A percentile compares a stretch with the other conserved stretches of the same genome.
phyloP scores from a whole-genome alignment of 2,329 filamentous ascomycete species.

The Alternaria panax region DNA sequence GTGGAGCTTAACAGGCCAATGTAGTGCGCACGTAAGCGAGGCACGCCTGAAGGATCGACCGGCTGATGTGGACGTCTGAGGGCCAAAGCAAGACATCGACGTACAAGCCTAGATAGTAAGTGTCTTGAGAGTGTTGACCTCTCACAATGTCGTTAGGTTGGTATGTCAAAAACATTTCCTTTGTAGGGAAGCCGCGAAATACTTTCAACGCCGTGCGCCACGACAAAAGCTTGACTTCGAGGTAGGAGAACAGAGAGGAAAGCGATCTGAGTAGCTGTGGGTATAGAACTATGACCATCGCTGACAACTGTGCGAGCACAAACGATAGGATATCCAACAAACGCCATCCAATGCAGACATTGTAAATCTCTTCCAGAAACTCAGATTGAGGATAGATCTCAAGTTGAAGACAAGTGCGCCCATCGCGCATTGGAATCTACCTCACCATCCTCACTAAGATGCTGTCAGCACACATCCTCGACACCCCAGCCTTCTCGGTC shows the following conservation, averaged over 20 bases:
- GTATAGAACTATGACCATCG: not conserved
- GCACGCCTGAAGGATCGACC: not conserved
- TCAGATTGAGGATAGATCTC: not conserved
- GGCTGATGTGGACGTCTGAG: not conserved
- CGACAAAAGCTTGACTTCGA: not conserved
- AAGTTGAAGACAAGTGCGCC: constrained; percentile 37
- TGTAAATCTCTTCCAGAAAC: not conserved
- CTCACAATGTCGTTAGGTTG: not conserved
- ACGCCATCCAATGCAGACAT: constrained; percentile 6
- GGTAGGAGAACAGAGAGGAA: not conserved
- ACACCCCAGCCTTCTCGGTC: not conserved
- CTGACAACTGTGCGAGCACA: not conserved
- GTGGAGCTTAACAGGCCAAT: not conserved
- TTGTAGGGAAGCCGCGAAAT: not conserved
- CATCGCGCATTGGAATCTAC: constrained; percentile 35
- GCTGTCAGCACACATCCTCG: constrained; percentile 25
- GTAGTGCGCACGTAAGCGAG: not conserved
- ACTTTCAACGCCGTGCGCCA: not conserved
- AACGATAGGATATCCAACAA: not conserved
- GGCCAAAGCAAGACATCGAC: not conserved
- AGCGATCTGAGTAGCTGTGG: not conserved
- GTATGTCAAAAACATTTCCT: not conserved
- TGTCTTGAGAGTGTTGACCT: not conserved
- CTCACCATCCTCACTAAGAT: constrained; percentile 36
- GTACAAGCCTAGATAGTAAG: too few species aligned